These are phyloP conservation scores for Trifolium repens DNA, from an alignment of 306 rosid species.

Conservation along the genomic window DNA sequence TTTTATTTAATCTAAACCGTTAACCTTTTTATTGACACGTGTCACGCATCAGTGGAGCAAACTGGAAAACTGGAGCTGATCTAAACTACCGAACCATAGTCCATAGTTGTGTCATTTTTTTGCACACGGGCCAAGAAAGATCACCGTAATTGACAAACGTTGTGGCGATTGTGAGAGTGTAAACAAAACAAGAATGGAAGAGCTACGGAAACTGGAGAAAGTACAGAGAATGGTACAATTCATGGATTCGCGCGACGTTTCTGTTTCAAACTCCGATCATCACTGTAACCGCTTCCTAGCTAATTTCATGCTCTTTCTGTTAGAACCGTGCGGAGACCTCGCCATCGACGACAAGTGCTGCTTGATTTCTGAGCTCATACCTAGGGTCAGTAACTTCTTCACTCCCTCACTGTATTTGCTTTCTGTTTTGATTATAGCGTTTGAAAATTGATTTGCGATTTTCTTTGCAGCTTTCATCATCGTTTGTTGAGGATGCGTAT, in stretches of 20 bases:
- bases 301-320: constrained; percentile 59
- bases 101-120: too few relatives aligned
- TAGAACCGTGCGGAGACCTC: constrained; percentile 74
- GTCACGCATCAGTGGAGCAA: too few relatives aligned
- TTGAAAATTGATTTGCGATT: neutral
- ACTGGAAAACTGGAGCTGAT: too few relatives aligned
- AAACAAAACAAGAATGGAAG: constrained; percentile 49
- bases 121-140: too few relatives aligned
- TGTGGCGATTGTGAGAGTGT: neutral
- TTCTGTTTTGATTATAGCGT: neutral
- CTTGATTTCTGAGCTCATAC: constrained; percentile 60
- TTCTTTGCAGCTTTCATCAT: constrained; percentile 58
- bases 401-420: neutral
- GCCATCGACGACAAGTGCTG: constrained; percentile 54
- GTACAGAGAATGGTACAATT: constrained; percentile 54
- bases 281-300: constrained; percentile 58
- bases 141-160: neutral
- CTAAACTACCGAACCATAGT: too few relatives aligned
- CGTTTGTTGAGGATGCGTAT: constrained; percentile 65
- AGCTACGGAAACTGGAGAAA: constrained; percentile 61
- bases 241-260: constrained; percentile 50
- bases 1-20: too few relatives aligned
- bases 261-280: constrained; percentile 33
- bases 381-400: constrained; percentile 49
- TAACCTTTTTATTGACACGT: too few relatives aligned